Percentiles rank a stretch among this genome's conserved stretches.
These are phyloP conservation scores for Litsea cubeba DNA, from an alignment of 164 flowering plant genomes.

Conservation along the genomic window DNA sequence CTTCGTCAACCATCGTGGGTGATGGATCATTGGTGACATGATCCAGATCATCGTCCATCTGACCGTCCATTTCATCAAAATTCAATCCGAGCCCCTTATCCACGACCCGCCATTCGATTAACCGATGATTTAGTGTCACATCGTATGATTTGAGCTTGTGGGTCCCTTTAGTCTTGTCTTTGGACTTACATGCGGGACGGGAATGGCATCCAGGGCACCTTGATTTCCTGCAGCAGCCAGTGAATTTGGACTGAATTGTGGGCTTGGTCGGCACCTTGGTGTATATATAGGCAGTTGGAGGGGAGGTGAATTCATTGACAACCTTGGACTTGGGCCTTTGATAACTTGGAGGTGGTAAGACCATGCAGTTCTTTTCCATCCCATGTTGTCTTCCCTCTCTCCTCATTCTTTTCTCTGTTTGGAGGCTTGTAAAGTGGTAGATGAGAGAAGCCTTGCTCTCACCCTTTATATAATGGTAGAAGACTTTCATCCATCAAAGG, in stretches of 20 bases:
- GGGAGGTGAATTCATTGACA: not conserved
- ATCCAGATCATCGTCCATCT: constrained; percentile 35
- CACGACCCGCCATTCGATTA: constrained; percentile 5
- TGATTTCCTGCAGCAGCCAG: constrained; percentile 48
- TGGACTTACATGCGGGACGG: constrained; percentile 46
- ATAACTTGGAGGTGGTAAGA: constrained; percentile 2
- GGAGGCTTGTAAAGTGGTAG: no score
- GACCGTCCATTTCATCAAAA: constrained; percentile 20
- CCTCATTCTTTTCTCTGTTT: constrained; percentile 25
- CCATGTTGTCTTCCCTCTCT: constrained; percentile 76
- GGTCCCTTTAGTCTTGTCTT: constrained; percentile 53
- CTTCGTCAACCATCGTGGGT: not conserved
- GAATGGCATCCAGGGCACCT: constrained; percentile 42
- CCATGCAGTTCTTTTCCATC: constrained; percentile 29
- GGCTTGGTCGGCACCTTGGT: constrained; percentile 53
- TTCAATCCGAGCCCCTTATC: constrained; percentile 9
- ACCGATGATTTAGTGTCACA: constrained; percentile 14
- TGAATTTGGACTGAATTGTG: constrained; percentile 79
- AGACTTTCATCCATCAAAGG: not conserved
- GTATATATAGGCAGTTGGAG: not conserved
- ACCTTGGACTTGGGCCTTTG: not conserved
- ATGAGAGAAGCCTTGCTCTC: not conserved
- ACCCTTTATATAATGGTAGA: not conserved
- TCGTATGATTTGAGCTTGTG: constrained; percentile 33
- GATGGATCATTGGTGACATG: constrained; percentile 15